These are phyloP conservation scores for Paraleonurus japonicus DNA, from an alignment of 257 asterid species.

Conservation along the genomic window DNA sequence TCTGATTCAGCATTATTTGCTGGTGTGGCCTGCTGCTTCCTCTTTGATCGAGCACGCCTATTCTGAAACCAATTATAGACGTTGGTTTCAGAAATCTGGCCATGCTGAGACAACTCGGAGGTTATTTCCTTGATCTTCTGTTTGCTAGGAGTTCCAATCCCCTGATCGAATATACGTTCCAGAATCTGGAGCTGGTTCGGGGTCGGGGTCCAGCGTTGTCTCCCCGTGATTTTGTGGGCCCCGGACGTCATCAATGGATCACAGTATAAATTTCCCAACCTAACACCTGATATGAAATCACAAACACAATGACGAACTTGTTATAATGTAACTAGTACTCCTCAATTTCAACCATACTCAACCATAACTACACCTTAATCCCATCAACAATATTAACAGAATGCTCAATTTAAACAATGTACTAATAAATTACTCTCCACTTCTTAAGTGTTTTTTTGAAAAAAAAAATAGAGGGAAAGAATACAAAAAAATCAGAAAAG, in stretches of 20 bases:
- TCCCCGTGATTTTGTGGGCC: conserved; percentile 78
- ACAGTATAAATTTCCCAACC: conserved; percentile 80
- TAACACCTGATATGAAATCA: conserved; percentile 55
- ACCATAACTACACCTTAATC: background rate
- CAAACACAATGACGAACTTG: no score
- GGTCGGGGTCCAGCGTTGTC: conserved; percentile 97
- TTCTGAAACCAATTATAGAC: conserved; percentile 99
- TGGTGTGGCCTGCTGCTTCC: conserved; percentile 73
- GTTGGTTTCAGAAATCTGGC: conserved; percentile 94
- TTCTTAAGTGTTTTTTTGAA: no score
- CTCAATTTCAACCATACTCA: no score
- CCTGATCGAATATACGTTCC: conserved; percentile 89
- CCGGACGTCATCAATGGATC: conserved; percentile 74
- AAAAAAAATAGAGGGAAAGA: background rate
- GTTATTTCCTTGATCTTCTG: conserved; percentile 96
- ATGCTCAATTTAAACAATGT: no score
- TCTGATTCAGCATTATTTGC: conserved; percentile 73
- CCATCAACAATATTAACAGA: no score
- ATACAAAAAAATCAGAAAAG: background rate
- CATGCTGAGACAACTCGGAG: conserved; percentile 84
- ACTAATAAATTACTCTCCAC: no score
- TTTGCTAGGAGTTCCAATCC: conserved; percentile 93
- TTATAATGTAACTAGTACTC: no score
- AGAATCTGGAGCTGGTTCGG: conserved; percentile 95
- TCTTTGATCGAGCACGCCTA: conserved; percentile 94